Base-by-base conservation (phyloP, 2,329 filamentous ascomycete genomes). In the Fusarium ambrosium region DNA sequence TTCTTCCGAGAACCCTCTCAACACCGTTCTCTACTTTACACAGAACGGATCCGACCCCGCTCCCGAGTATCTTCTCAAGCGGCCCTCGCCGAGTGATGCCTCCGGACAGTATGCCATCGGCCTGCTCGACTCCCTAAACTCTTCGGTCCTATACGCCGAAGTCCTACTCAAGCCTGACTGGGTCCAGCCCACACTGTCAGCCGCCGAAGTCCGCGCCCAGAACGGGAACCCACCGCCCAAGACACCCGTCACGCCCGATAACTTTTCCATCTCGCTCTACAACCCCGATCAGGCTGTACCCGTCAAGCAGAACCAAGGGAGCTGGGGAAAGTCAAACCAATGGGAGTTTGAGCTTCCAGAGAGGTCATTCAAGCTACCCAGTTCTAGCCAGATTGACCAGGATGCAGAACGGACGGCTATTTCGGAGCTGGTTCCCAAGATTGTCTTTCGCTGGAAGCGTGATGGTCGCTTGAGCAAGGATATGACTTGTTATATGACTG, bases 271-370 rank as follows among this genome's bases (percentile, higher is more conserved):
- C 43, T 93, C 96, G 78, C 91, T 99, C 4, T 98, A 98, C 87
- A 97, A 98, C 81, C 97, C 97, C 0, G 96, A 98, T 81, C 95
- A 97, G 82, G 89, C 93, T 77, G 87, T 98, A 22, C 78, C 87
- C 1, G 89, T 98, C 39, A 91, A 89, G 77, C 89, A 92, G 78
- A 91, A 93, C 76, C 89, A 92, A 45, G 92, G 93, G 37, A 92
- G 92, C 70, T 97, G 95, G 93, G 95, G 93, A 71, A 92, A 91
- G 70, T 92, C 91, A 16, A 91, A 95, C 62, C 90, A 90, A 64
- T 99, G 96, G 92, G 94, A 97, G 74, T 98, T 99, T 83, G 94
- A 96, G 82, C 92, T 99, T 84, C 97, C 97, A 0, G 91, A 95
- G 80, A 92, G 92, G 69, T 93, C 92, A 29, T 99, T 99, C 82